A percentile compares a stretch with the other conserved stretches of the same genome.
These are phyloP conservation scores for Lycium barbarum DNA, from an alignment of 257 asterid species.

Conservation along the genomic window DNA sequence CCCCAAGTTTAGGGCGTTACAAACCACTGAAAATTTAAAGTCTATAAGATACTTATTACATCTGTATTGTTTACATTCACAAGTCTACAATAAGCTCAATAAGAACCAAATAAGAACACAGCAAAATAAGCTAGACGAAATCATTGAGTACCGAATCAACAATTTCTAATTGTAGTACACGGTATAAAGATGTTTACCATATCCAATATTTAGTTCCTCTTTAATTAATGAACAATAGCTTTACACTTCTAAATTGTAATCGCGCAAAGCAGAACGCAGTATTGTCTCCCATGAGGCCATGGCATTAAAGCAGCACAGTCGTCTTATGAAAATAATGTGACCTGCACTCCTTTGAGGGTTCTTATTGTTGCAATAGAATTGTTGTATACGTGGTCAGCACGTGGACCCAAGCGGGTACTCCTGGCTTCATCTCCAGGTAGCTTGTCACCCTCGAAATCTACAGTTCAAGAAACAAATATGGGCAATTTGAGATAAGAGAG, in stretches of 20 bases:
- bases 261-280: not conserved
- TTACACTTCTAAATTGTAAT: not conserved
- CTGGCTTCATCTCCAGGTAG: constrained; percentile 23
- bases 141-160: not conserved
- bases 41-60: no score
- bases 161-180: not conserved
- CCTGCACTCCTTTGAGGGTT: constrained; percentile 12
- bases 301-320: not conserved
- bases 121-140: not conserved
- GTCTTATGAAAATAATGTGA: constrained; percentile 1
- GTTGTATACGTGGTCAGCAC: not conserved
- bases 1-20: no score
- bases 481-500: not conserved
- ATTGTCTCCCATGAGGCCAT: not conserved
- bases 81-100: not conserved
- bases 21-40: no score
- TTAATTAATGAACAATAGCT: constrained; percentile 5
- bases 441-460: not conserved
- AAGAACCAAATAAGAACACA: not conserved
- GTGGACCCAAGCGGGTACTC: no score
- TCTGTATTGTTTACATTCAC: no score
- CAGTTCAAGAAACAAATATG: constrained; percentile 8
- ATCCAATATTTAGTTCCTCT: not conserved
- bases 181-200: constrained; percentile 4
- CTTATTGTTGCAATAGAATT: constrained; percentile 24